Evolutionary conservation across 176 grass and related monocot species (phyloP), one percentile per base, ranked within the genome.

Genomic region (Zoysia japonica): DNA sequence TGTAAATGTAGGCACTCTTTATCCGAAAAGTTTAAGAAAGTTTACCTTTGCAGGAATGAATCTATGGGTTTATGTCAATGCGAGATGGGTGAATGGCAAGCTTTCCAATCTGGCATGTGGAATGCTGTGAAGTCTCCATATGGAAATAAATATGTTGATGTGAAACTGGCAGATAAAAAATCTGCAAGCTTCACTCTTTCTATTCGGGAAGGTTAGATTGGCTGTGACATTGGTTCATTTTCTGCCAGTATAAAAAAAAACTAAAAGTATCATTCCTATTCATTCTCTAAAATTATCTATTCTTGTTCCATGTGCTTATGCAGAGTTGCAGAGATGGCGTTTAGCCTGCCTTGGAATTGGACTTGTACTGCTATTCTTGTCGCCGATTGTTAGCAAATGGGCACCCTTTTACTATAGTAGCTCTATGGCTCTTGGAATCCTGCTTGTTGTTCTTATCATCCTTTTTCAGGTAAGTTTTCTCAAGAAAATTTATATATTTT

Each of bases 341-440:
- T 61, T 95, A 16, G 84, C 82, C 85, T 95, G 78, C 87, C 90
- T 99, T 80, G 92, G 84, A 47, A 79, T 99, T 74, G 92, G 96
- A 55, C 87, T 95, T 85, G 3, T 89, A 17, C 77, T 99, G 59
- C 68, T 99, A 43, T 85, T 94, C 47, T 55, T 89, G 47, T 93
- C 96, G 15, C 92, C 96, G 13, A 75, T 84, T 76, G 83, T 98
- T 75, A 99, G 96, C 65, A 90, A 90, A 66, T 99, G 96, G 92
- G 90, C 83, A 68, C 96, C 92, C 5, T 99, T 95, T 79, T 95
- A 93, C 79, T 99, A 99, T 87, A 91, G 90, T 65, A 99, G 92
- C 61, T 99, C 92, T 77, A 99, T 99, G 96, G 90, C 84, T 49
- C 80, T 99, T 61, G 96, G 92, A 36, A 76, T 99, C 74, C 41